These are phyloP conservation scores for Calonectria pseudoturangicola DNA, from an alignment of 2,329 filamentous ascomycete genomes.

Conservation along the genomic window DNA sequence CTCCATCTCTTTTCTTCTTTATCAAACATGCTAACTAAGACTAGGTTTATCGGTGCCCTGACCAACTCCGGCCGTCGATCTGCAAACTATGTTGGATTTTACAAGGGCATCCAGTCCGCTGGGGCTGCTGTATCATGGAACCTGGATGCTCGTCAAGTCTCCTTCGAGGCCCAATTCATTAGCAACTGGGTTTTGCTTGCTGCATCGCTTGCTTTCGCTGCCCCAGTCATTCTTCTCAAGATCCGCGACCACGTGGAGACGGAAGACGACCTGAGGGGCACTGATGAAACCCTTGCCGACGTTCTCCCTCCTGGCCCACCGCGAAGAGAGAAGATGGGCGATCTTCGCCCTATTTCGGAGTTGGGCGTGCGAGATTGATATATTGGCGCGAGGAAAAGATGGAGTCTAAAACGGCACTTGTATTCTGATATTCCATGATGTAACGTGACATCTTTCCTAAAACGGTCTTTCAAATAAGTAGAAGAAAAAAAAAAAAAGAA, in stretches of 20 bases:
- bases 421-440: too few species aligned
- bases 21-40: slow-evolving; percentile 53
- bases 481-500: not conserved
- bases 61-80: slow-evolving; percentile 95
- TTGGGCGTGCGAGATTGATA: not conserved
- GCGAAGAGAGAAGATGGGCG: slow-evolving; percentile 37
- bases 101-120: slow-evolving; percentile 87
- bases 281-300: slow-evolving; percentile 87
- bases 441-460: too few species aligned
- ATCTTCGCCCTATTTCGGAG: not conserved
- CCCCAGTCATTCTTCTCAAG: slow-evolving; percentile 85
- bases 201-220: slow-evolving; percentile 83
- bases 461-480: too few species aligned
- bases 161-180: slow-evolving; percentile 84
- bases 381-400: not conserved
- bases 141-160: slow-evolving; percentile 60
- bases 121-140: slow-evolving; percentile 74
- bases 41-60: slow-evolving; percentile 91
- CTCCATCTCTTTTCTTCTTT: slow-evolving; percentile 54
- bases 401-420: not conserved
- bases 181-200: slow-evolving; percentile 83
- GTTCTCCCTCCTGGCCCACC: slow-evolving; percentile 65
- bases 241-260: slow-evolving; percentile 88
- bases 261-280: slow-evolving; percentile 89
- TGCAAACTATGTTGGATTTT: slow-evolving; percentile 94